These are phyloP conservation scores for Penicillium cinerascens DNA, from an alignment of 495 filamentous ascomycete genomes.

Conservation along the genomic window DNA sequence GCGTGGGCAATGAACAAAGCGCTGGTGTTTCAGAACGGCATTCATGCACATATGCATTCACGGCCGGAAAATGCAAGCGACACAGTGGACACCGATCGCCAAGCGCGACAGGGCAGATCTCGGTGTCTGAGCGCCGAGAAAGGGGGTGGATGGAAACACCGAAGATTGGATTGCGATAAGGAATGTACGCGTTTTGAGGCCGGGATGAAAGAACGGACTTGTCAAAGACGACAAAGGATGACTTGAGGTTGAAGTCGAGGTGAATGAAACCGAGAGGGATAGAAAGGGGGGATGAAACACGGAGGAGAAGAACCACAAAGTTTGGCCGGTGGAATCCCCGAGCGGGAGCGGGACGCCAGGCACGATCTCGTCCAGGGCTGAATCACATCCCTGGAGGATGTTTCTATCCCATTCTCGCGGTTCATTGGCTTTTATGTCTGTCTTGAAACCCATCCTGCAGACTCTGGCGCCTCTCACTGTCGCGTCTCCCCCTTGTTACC, in stretches of 20 bases:
- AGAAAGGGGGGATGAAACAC: constrained; percentile 8
- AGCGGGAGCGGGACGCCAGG: constrained; percentile 8
- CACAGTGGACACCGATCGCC: constrained; percentile 10
- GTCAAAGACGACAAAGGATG: neutral
- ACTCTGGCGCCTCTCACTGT: neutral
- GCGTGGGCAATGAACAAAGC: constrained; percentile 3
- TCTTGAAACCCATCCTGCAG: neutral
- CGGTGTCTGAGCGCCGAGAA: constrained; percentile 22
- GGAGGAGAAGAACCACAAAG: constrained; percentile 7
- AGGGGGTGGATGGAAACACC: constrained; percentile 16
- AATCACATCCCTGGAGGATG: neutral
- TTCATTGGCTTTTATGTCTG: neutral
- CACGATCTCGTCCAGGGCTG: constrained; percentile 14
- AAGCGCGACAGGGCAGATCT: constrained; percentile 14
- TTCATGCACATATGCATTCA: constrained; percentile 4
- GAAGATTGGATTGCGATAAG: constrained; percentile 24
- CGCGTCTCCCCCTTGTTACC: neutral
- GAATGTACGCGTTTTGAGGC: constrained; percentile 15
- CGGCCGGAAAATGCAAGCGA: constrained; percentile 2
- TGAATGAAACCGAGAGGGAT: neutral
- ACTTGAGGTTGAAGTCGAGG: neutral
- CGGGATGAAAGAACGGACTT: constrained; percentile 16
- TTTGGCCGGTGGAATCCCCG: neutral
- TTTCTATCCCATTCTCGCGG: neutral
- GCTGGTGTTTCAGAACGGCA: constrained; percentile 17